phyloP scores from a whole-genome alignment of 1,284 basidiomycete species.

The Stereum hirsutum region DNA sequence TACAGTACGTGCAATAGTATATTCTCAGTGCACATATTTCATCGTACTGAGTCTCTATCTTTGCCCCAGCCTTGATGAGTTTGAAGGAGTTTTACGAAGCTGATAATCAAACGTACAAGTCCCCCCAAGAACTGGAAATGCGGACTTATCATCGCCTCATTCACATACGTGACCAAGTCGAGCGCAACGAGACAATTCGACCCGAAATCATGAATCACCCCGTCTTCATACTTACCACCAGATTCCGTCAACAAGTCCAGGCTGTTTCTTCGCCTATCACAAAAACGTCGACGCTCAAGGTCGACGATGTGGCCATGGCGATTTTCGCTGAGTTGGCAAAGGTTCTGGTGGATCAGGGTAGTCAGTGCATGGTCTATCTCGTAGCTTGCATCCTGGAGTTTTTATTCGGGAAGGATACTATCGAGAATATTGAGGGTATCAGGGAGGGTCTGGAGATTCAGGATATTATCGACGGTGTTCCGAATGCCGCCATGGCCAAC shows the following conservation, averaged over 20 bases:
- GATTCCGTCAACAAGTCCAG: conserved; percentile 77
- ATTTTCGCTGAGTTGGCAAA: conserved; percentile 53
- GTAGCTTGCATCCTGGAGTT: conserved; percentile 68
- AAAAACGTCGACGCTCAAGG: conserved; percentile 49
- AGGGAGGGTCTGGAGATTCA: conserved; percentile 49
- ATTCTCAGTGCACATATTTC: neutral
- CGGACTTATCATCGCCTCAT: conserved; percentile 90
- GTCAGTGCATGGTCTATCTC: conserved; percentile 62
- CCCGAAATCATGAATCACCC: conserved; percentile 61
- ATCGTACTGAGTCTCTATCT: conserved; percentile 1
- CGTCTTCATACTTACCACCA: conserved; percentile 74
- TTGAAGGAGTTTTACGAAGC: conserved; percentile 94
- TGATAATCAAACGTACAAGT: conserved; percentile 54
- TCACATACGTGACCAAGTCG: conserved; percentile 80
- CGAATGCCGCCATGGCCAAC: conserved; percentile 16
- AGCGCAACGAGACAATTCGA: conserved; percentile 79
- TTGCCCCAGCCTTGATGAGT: conserved; percentile 72
- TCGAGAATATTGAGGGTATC: conserved; percentile 71
- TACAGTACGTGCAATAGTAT: conserved; percentile 54
- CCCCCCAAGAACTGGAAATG: conserved; percentile 90
- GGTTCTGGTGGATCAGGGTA: conserved; percentile 48
- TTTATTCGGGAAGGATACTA: conserved; percentile 62
- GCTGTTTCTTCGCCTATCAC: conserved; percentile 70
- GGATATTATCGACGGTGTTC: conserved; percentile 77
- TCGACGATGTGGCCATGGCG: conserved; percentile 56